These are phyloP conservation scores for Setaria viridis DNA, from an alignment of 202 grass and related monocot genomes.

Conservation along the genomic window DNA sequence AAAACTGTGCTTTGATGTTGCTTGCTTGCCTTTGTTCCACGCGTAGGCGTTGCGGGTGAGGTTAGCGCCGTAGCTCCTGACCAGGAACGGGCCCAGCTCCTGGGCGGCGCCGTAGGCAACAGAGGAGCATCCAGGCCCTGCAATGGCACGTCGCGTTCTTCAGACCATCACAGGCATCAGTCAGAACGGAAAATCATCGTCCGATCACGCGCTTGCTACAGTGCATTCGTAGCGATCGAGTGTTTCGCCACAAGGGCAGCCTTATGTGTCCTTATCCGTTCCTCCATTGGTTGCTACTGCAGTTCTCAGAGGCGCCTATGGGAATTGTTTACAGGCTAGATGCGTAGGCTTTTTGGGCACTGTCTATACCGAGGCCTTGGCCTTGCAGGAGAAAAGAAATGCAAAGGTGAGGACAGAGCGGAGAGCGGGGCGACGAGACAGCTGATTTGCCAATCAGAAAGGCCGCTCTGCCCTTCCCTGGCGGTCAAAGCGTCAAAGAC, in stretches of 20 bases:
- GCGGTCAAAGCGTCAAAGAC: conserved; percentile 50
- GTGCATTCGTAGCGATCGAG: background rate
- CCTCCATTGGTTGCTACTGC: background rate
- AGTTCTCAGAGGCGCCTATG: background rate
- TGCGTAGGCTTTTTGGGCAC: conserved; percentile 34
- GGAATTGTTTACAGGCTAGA: conserved; percentile 25
- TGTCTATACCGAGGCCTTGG: background rate
- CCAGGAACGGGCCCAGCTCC: conserved; percentile 90
- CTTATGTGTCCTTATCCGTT: conserved; percentile 37
- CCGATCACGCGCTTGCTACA: background rate
- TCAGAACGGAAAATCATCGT: background rate
- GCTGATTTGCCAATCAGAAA: conserved; percentile 40
- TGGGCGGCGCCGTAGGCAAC: conserved; percentile 90
- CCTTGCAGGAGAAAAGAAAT: background rate
- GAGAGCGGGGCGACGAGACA: conserved; percentile 30
- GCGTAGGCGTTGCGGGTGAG: conserved; percentile 85
- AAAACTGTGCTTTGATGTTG: no score
- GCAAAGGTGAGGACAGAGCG: conserved; percentile 22
- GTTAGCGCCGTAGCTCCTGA: conserved; percentile 54
- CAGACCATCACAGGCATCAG: background rate
- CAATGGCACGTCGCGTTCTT: conserved; percentile 1
- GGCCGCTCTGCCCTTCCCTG: background rate
- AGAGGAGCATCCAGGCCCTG: conserved; percentile 91
- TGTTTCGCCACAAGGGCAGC: background rate
- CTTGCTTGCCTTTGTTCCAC: conserved; percentile 85